Evolutionary conservation across 768 basidiomycete genomes (phyloP).

Genomic region (Russula lepida): DNA sequence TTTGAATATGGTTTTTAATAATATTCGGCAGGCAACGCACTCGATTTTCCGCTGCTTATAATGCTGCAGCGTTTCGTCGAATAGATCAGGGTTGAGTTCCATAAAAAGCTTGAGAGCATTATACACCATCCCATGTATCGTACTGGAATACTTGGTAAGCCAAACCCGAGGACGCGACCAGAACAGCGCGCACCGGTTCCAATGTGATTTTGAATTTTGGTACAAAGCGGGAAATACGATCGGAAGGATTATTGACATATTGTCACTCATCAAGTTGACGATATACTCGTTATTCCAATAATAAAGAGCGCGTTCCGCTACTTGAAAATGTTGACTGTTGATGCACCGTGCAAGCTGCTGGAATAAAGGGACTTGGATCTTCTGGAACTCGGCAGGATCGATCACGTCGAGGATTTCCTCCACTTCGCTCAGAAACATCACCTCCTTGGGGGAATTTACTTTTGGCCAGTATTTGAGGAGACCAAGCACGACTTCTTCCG

Average conservation of each 20-base stretch:
- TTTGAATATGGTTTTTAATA: neutral
- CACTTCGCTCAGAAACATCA: constrained; percentile 99
- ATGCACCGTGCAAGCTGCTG: constrained; percentile 93
- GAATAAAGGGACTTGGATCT: constrained; percentile 89
- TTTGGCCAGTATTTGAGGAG: constrained; percentile 98
- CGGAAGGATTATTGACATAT: constrained; percentile 78
- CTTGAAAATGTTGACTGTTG: constrained; percentile 99
- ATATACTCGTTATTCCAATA: constrained; percentile 99
- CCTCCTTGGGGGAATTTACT: constrained; percentile 98
- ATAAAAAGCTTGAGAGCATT: constrained; percentile 97
- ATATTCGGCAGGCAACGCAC: constrained; percentile 32
- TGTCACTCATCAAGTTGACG: constrained; percentile 98
- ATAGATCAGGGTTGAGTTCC: constrained; percentile 97
- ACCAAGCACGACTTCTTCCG: constrained; percentile 93
- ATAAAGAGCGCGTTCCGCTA: constrained; percentile 90
- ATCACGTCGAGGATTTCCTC: constrained; percentile 99
- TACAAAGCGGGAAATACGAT: constrained; percentile 97
- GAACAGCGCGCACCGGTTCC: constrained; percentile 75
- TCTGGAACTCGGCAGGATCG: constrained; percentile 91
- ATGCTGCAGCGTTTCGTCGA: constrained; percentile 87
- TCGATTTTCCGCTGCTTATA: constrained; percentile 83
- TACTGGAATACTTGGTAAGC: constrained; percentile 41
- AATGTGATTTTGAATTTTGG: constrained; percentile 92
- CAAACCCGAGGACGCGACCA: neutral
- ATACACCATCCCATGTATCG: constrained; percentile 98